Evolutionary conservation across 345 rosid genomes (phyloP), one percentile per base, ranked within the genome.

Genomic region (Arabis alpina): DNA sequence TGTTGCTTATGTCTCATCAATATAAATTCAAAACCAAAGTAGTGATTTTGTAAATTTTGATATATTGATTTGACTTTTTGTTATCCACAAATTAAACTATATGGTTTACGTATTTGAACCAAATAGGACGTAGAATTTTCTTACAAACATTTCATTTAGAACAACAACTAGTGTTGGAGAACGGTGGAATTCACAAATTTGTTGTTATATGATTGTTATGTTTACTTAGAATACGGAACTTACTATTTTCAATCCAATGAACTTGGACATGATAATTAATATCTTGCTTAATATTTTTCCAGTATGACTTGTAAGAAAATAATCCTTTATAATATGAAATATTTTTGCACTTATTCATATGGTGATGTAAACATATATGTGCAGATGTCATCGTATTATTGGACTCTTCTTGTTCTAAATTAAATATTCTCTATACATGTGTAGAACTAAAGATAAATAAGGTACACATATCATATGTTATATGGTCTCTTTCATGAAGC

Each of bases 401-500:
- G 71, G 77, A 73, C 10, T 73, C 66, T 66, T 73, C 14, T 34
- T 66, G 66, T 50, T 66, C 60, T 19, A 55, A 64, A 48, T 27
- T 48, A 48, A 44, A 36, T 45, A 43, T 11, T 13, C 24, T 19
- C 30, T 15, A 13, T 28, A 28, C 60, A 64, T 66, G 67, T 58
- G 61, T 39, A 66, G 15, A 47, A 45, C 37, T 54, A 39, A 54
- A n/a, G 36, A 5, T 43, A 44, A 66, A 5, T 37, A 50, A 64
- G 57, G 24, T 34, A 34, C 37, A 34, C 70, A 73, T 66, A 52
- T 66, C 67, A 66, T 74, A 59, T 67, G 73, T 60, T 25, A 52
- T 60, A 12, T 66, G 68, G 73, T 74, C 73, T 53, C 64, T 67
- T 74, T 74, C 78, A 74, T 44, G 56, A 61, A 61, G 68, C 69